These are phyloP conservation scores for Ramaria sp. DNA, from an alignment of 768 basidiomycete genomes.

Conservation along the genomic window DNA sequence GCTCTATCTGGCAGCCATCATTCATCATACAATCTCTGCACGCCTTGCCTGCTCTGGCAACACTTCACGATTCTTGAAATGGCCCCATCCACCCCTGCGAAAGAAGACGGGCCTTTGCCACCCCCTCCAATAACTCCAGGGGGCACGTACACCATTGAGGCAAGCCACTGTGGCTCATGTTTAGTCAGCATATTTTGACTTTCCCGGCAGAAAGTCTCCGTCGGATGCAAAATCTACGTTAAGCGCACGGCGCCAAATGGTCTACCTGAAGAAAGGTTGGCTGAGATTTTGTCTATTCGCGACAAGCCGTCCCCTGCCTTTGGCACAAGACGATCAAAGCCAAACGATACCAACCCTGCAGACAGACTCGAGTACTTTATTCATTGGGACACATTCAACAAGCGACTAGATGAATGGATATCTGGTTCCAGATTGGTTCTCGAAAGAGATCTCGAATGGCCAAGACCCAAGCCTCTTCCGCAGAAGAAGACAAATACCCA, in stretches of 20 bases:
- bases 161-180: constrained; percentile 26
- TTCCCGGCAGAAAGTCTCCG: constrained; percentile 57
- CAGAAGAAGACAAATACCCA: constrained; percentile 40
- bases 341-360: constrained; percentile 36
- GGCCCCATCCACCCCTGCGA: constrained; percentile 17
- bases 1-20: neutral
- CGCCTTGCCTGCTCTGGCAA: neutral
- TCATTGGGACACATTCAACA: constrained; percentile 99
- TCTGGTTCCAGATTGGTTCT: constrained; percentile 78
- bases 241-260: constrained; percentile 68
- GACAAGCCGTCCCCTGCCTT: constrained; percentile 68
- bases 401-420: constrained; percentile 97
- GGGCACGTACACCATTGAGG: constrained; percentile 69
- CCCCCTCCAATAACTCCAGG: constrained; percentile 64
- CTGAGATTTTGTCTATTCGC: constrained; percentile 91
- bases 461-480: constrained; percentile 67
- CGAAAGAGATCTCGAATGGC: constrained; percentile 87
- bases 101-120: constrained; percentile 27
- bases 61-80: neutral
- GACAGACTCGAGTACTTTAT: constrained; percentile 93
- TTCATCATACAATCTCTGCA: neutral
- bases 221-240: constrained; percentile 95
- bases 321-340: constrained; percentile 31
- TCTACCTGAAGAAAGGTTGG: constrained; percentile 78
- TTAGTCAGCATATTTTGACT: constrained; percentile 7